A percentile compares a stretch with the other conserved stretches of the same genome.
These are phyloP conservation scores for Xylaria longipes DNA, from an alignment of 495 filamentous ascomycete genomes.

Conservation along the genomic window DNA sequence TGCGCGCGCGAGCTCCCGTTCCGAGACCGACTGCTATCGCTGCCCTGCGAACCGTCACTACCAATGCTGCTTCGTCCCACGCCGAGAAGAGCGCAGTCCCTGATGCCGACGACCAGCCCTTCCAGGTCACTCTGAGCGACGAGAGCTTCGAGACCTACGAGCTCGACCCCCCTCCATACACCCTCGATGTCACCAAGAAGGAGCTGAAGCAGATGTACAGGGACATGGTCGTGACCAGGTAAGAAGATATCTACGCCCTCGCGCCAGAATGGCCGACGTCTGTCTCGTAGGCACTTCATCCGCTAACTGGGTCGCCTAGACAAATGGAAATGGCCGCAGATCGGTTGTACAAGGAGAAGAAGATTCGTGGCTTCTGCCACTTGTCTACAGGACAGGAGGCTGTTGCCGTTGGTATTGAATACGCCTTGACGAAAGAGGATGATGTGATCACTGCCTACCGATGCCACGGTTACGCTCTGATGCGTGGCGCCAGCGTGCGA, in stretches of 20 bases:
- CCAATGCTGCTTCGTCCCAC: constrained; percentile 89
- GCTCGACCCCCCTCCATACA: constrained; percentile 93
- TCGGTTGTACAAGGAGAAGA: constrained; percentile 98
- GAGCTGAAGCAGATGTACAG: constrained; percentile 98
- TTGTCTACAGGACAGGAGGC: constrained; percentile 97
- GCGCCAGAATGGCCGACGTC: not conserved
- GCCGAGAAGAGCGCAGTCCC: constrained; percentile 84
- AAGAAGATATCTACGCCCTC: constrained; percentile 41
- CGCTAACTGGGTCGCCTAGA: constrained; percentile 51
- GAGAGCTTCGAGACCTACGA: constrained; percentile 99
- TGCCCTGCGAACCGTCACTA: constrained; percentile 81
- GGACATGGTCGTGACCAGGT: constrained; percentile 95
- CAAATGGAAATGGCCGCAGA: constrained; percentile 99
- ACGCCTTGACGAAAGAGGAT: constrained; percentile 88
- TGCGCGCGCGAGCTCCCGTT: constrained; percentile 47
- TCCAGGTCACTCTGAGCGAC: constrained; percentile 89
- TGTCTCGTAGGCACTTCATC: not conserved
- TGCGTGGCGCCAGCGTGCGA: constrained; percentile 91
- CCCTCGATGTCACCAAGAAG: constrained; percentile 90
- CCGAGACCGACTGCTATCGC: constrained; percentile 53
- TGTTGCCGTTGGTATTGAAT: constrained; percentile 95
- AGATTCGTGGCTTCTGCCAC: constrained; percentile 99
- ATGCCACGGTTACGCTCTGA: constrained; percentile 96
- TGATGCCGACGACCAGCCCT: constrained; percentile 87
- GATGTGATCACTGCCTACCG: constrained; percentile 97